Conservation (phyloP, 257 asterid species). For the Ophiorrhiza pumila region DNA sequence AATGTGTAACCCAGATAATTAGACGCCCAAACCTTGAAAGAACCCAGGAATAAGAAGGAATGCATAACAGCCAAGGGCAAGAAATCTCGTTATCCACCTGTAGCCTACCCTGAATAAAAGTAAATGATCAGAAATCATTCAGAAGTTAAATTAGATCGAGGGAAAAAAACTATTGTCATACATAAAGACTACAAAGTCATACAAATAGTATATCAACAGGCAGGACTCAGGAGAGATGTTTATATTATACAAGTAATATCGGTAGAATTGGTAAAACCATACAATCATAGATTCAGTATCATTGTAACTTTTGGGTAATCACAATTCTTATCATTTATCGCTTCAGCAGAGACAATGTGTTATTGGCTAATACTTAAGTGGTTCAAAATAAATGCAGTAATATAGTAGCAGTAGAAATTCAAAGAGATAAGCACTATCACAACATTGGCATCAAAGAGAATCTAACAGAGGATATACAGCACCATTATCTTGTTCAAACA, state of each 20-base stretch:
- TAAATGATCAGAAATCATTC: slow-evolving; percentile 30
- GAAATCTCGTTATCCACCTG: slow-evolving; percentile 80
- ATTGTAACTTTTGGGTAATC: neutral
- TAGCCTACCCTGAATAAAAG: slow-evolving; percentile 83
- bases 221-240: too few species aligned
- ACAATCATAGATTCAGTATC: neutral
- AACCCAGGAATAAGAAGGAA: slow-evolving; percentile 84
- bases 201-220: too few species aligned
- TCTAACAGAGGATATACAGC: neutral
- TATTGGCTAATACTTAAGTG: too few species aligned
- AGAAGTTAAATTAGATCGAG: slow-evolving; percentile 8
- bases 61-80: slow-evolving; percentile 89
- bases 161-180: neutral
- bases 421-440: neutral
- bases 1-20: neutral
- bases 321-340: too few species aligned
- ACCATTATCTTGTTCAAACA: neutral
- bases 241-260: neutral
- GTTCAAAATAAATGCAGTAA: neutral
- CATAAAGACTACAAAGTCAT: neutral
- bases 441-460: neutral
- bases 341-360: neutral
- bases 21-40: slow-evolving; percentile 66
- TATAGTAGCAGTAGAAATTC: neutral
- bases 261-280: neutral